Conservation (phyloP, 2,329 filamentous ascomycete genomes). For the Cadophora gregata region DNA sequence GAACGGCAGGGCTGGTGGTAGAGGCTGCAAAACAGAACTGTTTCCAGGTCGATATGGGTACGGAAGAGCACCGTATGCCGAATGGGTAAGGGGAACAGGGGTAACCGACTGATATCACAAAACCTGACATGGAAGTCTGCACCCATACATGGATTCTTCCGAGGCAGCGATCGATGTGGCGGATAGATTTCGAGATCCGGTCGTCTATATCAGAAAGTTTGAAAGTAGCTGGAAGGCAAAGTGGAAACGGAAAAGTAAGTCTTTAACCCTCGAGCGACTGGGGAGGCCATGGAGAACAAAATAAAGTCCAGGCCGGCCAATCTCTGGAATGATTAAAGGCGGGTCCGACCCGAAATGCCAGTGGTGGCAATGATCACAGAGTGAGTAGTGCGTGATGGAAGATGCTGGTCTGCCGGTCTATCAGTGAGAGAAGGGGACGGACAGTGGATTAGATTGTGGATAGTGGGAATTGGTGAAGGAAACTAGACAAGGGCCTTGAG, state of each 20-base stretch:
- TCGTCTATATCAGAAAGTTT: conserved; percentile 32
- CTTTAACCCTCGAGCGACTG: conserved; percentile 13
- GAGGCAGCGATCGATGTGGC: conserved; percentile 23
- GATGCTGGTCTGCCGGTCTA: conserved; percentile 27
- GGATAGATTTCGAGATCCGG: conserved; percentile 22
- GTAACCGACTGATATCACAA: conserved; percentile 35
- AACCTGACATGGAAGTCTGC: conserved; percentile 30
- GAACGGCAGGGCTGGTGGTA: conserved; percentile 27
- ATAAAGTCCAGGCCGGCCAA: conserved; percentile 27
- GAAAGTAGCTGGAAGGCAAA: conserved; percentile 15
- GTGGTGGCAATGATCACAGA: conserved; percentile 39
- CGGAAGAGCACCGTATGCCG: conserved; percentile 27
- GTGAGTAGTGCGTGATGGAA: conserved; percentile 30
- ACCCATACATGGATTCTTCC: conserved; percentile 35
- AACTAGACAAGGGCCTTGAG: conserved; percentile 33
- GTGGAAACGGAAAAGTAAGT: conserved; percentile 17
- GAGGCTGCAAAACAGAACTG: conserved; percentile 21
- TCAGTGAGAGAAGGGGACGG: conserved; percentile 28
- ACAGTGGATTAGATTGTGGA: conserved; percentile 24
- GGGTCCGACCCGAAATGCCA: conserved; percentile 38
- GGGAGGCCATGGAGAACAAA: conserved; percentile 22
- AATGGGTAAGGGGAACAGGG: conserved; percentile 24
- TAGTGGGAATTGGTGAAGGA: conserved; percentile 30
- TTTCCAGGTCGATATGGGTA: conserved; percentile 27
- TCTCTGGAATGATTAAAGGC: conserved; percentile 27